Conservation (phyloP, 495 filamentous ascomycete species). For the Astrocystis sublimbata region DNA sequence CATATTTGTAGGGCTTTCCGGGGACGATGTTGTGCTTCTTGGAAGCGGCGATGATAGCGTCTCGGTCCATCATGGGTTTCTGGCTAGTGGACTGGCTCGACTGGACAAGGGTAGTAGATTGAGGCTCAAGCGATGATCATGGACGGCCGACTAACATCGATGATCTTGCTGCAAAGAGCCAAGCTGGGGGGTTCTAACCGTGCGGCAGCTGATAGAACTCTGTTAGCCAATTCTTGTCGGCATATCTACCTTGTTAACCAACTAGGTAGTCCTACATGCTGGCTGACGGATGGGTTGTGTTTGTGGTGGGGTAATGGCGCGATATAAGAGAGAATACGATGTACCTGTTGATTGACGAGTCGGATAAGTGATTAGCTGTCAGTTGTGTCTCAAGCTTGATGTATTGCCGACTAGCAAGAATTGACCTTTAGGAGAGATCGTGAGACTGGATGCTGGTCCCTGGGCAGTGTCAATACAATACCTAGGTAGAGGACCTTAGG, state of each 20-base stretch:
- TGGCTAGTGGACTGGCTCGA: too few species aligned
- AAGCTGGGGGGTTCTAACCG: neutral
- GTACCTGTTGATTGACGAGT: neutral
- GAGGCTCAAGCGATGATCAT: too few species aligned
- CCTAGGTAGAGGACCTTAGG: too few species aligned
- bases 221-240: neutral
- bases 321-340: neutral
- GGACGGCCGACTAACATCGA: neutral
- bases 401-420: neutral
- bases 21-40: constrained; percentile 69
- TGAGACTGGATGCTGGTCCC: too few species aligned
- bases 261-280: neutral
- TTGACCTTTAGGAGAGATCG: too few species aligned
- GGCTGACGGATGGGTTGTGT: neutral
- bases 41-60: constrained; percentile 59
- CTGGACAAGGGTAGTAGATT: constrained; percentile 8
- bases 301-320: neutral
- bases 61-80: constrained; percentile 35
- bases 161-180: constrained; percentile 2
- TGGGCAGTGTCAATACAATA: too few species aligned
- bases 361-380: neutral
- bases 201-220: neutral
- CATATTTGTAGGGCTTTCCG: constrained; percentile 79
- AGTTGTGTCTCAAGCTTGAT: neutral
- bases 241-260: neutral